These are phyloP conservation scores for Lecanicillium sp. DNA, from an alignment of 2,329 filamentous ascomycete genomes.

Conservation along the genomic window DNA sequence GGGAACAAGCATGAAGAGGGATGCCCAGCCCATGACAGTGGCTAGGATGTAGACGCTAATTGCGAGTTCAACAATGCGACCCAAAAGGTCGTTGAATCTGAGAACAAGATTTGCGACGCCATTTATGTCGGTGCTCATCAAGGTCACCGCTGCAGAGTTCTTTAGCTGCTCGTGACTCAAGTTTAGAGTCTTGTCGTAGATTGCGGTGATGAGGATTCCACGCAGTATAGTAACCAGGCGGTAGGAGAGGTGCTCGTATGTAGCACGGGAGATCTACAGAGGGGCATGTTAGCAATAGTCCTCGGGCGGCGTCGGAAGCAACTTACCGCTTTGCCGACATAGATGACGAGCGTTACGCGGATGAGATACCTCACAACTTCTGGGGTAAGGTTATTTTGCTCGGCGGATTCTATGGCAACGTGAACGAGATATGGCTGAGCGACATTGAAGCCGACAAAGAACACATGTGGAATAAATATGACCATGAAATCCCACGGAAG, in stretches of 20 bases:
- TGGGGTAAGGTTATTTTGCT: not conserved
- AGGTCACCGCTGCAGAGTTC: not conserved
- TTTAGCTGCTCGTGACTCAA: not conserved
- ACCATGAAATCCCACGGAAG: not conserved
- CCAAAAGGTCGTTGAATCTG: not conserved
- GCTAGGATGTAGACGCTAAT: not conserved
- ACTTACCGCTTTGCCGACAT: not conserved
- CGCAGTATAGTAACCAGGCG: not conserved
- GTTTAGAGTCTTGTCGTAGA: not conserved
- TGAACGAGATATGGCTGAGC: not conserved
- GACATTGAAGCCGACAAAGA: not conserved
- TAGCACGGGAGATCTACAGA: not conserved
- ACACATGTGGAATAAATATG: not conserved
- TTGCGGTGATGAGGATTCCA: not conserved
- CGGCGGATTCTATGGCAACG: not conserved
- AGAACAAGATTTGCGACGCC: not conserved
- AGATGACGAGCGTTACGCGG: not conserved
- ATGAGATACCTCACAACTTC: not conserved
- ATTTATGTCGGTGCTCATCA: slow-evolving; percentile 1
- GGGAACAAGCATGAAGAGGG: not conserved
- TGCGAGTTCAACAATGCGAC: not conserved
- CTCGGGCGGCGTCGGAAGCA: too few relatives aligned
- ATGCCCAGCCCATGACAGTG: not conserved
- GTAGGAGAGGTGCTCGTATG: not conserved
- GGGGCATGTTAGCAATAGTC: too few relatives aligned